These are phyloP conservation scores for Monilinia laxa DNA, from an alignment of 2,329 filamentous ascomycete genomes.

Conservation along the genomic window DNA sequence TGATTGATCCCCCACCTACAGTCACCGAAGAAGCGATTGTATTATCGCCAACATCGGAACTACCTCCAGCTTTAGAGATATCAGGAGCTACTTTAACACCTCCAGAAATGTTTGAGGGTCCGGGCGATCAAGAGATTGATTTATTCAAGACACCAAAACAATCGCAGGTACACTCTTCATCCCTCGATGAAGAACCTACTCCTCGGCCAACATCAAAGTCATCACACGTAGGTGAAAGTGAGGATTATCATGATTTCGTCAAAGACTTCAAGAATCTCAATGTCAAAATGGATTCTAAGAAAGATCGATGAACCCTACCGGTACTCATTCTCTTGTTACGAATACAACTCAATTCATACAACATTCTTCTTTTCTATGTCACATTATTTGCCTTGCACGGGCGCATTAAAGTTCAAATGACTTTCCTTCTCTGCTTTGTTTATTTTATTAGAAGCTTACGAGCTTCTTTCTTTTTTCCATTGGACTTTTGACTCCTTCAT, in stretches of 20 bases:
- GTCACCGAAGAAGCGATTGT: slow-evolving; percentile 28
- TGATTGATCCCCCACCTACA: slow-evolving; percentile 35
- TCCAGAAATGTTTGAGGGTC: slow-evolving; percentile 34
- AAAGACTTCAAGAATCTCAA: slow-evolving; percentile 2
- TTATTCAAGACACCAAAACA: slow-evolving; percentile 37
- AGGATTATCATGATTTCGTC: not conserved
- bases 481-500: not conserved
- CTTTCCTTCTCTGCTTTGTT: slow-evolving; percentile 12
- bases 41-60: slow-evolving; percentile 26
- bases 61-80: slow-evolving; percentile 33
- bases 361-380: slow-evolving; percentile 21
- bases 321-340: not conserved
- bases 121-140: slow-evolving; percentile 31
- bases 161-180: slow-evolving; percentile 23
- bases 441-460: not conserved
- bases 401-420: slow-evolving; percentile 13
- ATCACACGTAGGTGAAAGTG: not conserved
- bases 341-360: not conserved
- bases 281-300: not conserved
- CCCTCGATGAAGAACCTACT: slow-evolving; percentile 18
- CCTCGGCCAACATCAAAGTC: slow-evolving; percentile 13
- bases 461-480: not conserved
- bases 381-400: slow-evolving; percentile 18
- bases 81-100: slow-evolving; percentile 35
- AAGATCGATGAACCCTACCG: not conserved